These are phyloP conservation scores for Exophiala sp. DNA, from an alignment of 2,329 filamentous ascomycete species.

Conservation along the genomic window DNA sequence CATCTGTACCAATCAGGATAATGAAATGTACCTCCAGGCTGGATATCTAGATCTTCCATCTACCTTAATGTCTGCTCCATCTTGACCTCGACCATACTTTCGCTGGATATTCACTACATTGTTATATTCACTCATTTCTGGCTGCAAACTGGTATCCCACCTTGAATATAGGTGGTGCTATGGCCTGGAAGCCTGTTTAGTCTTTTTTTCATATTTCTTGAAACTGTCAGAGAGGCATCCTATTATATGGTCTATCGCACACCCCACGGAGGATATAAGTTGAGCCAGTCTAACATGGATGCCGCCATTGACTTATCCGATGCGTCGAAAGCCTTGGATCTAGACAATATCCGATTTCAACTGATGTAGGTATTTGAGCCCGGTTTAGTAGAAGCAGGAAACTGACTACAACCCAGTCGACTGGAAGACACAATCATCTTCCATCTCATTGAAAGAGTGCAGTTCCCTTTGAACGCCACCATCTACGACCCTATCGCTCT, in stretches of 20 bases:
- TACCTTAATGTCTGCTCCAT: too few species aligned
- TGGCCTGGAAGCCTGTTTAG: background rate
- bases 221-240: background rate
- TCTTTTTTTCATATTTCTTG: background rate
- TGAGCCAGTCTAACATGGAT: conserved; percentile 60
- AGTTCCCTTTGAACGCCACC: conserved; percentile 84
- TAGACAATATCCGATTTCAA: conserved; percentile 87
- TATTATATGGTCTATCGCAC: background rate
- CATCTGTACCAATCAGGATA: too few species aligned
- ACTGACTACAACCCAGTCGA: conserved; percentile 55
- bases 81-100: background rate
- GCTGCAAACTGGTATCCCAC: background rate
- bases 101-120: background rate
- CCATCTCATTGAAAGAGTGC: conserved; percentile 93
- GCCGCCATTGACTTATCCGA: conserved; percentile 82
- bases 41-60: too few species aligned
- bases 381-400: background rate
- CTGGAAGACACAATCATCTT: conserved; percentile 97
- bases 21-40: too few species aligned
- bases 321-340: conserved; percentile 75
- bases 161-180: background rate
- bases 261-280: background rate
- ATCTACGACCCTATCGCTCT: conserved; percentile 82
- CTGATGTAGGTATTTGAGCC: conserved; percentile 62
- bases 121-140: background rate